Base-by-base conservation (phyloP, 2,329 filamentous ascomycete genomes). In the Cladosporium sp. region DNA sequence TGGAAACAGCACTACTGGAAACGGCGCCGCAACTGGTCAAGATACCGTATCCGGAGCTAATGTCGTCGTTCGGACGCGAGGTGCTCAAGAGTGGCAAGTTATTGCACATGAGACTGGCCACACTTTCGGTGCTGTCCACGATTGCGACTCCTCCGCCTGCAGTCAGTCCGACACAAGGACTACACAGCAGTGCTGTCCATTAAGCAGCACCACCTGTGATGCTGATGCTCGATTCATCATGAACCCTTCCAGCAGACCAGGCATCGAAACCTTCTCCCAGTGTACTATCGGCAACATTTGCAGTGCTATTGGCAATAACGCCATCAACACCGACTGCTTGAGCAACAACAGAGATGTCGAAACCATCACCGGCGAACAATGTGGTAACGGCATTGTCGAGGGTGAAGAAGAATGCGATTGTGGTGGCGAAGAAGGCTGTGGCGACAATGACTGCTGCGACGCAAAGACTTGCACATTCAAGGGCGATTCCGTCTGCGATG, bases 301-400 rank as follows among this genome's bases (percentile, higher is more conserved):
- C 72, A 87, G 86, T 5, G 90, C 88, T 25, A 77, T 98, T 56
- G 82, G 80, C 46, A 80, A 85, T 52, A 85, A 86, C 62, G 86
- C 83, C 54, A 85, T 95, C 66, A 85, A 87, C 55, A 83, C 82
- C 0, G 70, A 65, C 20, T 98, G 93, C 67, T 74, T 98, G 38
- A 84, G 82, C n/a, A 84, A 88, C 67, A 98, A 98, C 74, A 83
- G 80, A 59, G 84, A 87, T 56, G 83, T 98, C 40, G 78, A 80
- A 27, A 93, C 86, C 22, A 88, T 95, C 59, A 85, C 83, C 0
- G 88, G 86, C 49, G 85, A 85, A 59, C 84, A 91, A 64, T 98
- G 93, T 69, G 93, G 93, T 51, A 98, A 98, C 69, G 93, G 93
- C 48, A 97, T 98, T 57, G 93, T 98, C 43, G 93, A 97, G 70